Evolutionary conservation across 305 asterid genomes (phyloP), one percentile per base, ranked within the genome.

Genomic region (Rubia peregrina): DNA sequence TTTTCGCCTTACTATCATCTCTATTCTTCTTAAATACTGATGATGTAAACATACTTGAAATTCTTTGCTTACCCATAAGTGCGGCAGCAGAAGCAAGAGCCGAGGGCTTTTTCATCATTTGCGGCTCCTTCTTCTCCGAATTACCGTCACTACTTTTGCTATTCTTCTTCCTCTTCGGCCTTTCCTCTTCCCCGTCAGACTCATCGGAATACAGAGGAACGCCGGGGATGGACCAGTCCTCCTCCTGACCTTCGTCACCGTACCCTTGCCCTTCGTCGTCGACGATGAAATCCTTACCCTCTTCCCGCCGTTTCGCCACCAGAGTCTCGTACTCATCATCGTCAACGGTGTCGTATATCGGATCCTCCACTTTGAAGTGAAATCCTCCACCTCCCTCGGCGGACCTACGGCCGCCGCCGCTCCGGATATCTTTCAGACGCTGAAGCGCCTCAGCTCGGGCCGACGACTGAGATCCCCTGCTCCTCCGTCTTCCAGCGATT

Each of bases 221-320:
- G 1, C 87, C 96, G 13, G 98, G 82, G 14, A 81, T 73, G 9
- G 95, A 82, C 99, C 98, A 94, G 59, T 94, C 99, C 67, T 87
- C 99, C 61, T 94, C 99, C 84, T 94, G 95, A 44, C 98, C 99
- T 81, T 89, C 97, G 44, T 94, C 98, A 22, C 92, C 94, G 74
- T 94, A 91, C 55, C 99, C 97, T 69, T 89, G 76, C 11, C 99
- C 98, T 66, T 91, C 60, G 76, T 94, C 99, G 38, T 94, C 99
- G 30, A 94, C 85, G 19, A 94, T 94, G 78, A 91, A 91, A 56
- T 86, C 91, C 74, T 80, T 80, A 65, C 67, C 83, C 59, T 85
- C 96, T 70, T 88, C 92, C 2, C 95, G 90, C 70, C 99, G 97
- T 82, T 87, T 87, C 6, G 99, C 90, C 3, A 94, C 99, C 22